Conservation (phyloP, 768 basidiomycete genomes). For the Lentinus tigrinus region DNA sequence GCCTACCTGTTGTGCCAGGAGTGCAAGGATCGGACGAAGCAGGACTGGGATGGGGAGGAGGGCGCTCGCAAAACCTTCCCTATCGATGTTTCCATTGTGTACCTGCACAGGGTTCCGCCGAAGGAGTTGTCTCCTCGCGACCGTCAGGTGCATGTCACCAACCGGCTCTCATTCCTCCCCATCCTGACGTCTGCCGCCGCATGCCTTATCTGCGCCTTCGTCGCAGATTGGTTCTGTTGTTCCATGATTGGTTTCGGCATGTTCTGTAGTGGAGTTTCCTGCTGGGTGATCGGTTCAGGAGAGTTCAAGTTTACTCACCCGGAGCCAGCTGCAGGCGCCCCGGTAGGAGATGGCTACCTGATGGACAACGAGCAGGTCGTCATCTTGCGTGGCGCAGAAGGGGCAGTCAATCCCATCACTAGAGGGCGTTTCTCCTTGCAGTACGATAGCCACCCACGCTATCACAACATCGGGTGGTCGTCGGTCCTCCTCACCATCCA, state of each 20-base stretch:
- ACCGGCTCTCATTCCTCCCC: not conserved
- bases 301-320: slow-evolving; percentile 1
- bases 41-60: not conserved
- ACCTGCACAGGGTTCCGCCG: not conserved
- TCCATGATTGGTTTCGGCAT: slow-evolving; percentile 2
- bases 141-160: not conserved
- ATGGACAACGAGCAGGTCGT: not conserved
- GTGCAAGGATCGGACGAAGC: not conserved
- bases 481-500: slow-evolving; percentile 3
- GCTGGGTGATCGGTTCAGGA: slow-evolving; percentile 1
- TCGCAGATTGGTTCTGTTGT: slow-evolving; percentile 7
- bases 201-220: not conserved
- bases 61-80: not conserved
- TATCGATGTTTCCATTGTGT: not conserved
- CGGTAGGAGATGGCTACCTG: slow-evolving; percentile 10
- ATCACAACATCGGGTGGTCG: slow-evolving; percentile 2
- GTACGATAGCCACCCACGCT: not conserved
- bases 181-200: not conserved
- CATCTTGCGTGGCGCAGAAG: slow-evolving; percentile 1
- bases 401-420: slow-evolving; percentile 5
- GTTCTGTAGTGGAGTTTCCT: slow-evolving; percentile 4
- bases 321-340: not conserved
- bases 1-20: not conserved
- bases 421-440: slow-evolving; percentile 4
- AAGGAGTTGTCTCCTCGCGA: not conserved